phyloP scores from a whole-genome alignment of 2,329 filamentous ascomycete species.

The Scedosporium dehoogii region DNA sequence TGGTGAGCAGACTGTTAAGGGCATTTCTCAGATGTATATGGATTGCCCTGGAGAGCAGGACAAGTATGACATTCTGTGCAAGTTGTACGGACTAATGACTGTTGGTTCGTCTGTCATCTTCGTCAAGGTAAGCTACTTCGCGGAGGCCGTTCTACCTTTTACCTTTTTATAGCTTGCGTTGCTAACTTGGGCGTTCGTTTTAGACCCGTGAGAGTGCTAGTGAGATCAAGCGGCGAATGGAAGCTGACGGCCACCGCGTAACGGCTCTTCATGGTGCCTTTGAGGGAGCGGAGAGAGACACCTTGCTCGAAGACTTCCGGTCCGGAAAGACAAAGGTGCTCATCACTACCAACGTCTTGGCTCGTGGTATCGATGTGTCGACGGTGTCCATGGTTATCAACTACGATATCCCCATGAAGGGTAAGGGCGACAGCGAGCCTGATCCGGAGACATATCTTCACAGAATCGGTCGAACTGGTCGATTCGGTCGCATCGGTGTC shows the following conservation, averaged over 20 bases:
- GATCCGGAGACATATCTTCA: constrained; percentile 96
- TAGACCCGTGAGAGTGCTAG: constrained; percentile 78
- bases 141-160: too few species aligned
- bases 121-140: constrained; percentile 56
- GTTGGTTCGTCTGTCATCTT: constrained; percentile 98
- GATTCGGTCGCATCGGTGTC: constrained; percentile 93
- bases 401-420: constrained; percentile 77
- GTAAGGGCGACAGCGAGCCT: constrained; percentile 67
- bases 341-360: constrained; percentile 93
- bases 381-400: constrained; percentile 98
- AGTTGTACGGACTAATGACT: constrained; percentile 92
- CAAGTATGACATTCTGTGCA: constrained; percentile 82
- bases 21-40: constrained; percentile 96
- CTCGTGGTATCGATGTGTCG: constrained; percentile 86
- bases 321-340: constrained; percentile 84
- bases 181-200: background rate
- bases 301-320: constrained; percentile 78
- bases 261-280: constrained; percentile 82
- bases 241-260: constrained; percentile 80
- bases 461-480: constrained; percentile 91
- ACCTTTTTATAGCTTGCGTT: background rate
- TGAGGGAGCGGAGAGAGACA: constrained; percentile 74
- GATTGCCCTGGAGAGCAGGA: constrained; percentile 74
- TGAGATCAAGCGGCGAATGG: constrained; percentile 79
- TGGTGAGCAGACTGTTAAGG: constrained; percentile 88